Base-by-base conservation (phyloP, 768 basidiomycete genomes). In the Clavaria fumosa region DNA sequence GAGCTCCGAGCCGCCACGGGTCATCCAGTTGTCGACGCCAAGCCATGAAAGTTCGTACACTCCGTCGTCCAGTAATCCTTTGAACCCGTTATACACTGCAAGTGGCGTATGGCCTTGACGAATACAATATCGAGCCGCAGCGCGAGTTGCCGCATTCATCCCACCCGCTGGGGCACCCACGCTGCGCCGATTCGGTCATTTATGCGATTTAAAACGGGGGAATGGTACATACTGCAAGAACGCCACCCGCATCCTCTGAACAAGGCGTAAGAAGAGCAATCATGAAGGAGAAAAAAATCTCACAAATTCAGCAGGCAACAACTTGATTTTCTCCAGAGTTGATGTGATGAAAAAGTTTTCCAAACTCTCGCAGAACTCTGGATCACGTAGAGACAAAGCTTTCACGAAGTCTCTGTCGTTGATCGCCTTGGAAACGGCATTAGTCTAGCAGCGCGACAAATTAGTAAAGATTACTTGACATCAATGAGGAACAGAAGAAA, bases 81-180 rank as follows among this genome's bases (percentile, higher is more conserved):
- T 77, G 69, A 97, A 97, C 11, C 95, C 93, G 52, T 96, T 99
- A 62, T 93, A 78, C 41, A 99, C 73, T 0, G 78, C 88, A 27
- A 96, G 65, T n/a, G 91, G 80, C 18, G 69, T 81, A 54, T 99
- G 95, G 4, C 95, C 93, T 53, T 89, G 84, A 38, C 75, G 72
- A 45, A 89, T 61, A 55, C 90, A 96, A 61, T 89, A 96, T 7
- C 95, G 79, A 15, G 84, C 89, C 4, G 86, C 89, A 19, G 90
- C 80, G 28, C 93, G 82, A 1, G 89, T 95, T 0, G 93, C 95
- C 2, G 95, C 91, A 53, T 97, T 97, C 88, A 97, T 96, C 6
- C 95, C 95, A 32, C 93, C 93, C 2, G 95, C 95, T 4, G 95
- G 93, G 1, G 95, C 95, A 35, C 95, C 93, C 51, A 90, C 78